Conservation (phyloP, 495 filamentous ascomycete genomes). For the Xylaria palmicola region DNA sequence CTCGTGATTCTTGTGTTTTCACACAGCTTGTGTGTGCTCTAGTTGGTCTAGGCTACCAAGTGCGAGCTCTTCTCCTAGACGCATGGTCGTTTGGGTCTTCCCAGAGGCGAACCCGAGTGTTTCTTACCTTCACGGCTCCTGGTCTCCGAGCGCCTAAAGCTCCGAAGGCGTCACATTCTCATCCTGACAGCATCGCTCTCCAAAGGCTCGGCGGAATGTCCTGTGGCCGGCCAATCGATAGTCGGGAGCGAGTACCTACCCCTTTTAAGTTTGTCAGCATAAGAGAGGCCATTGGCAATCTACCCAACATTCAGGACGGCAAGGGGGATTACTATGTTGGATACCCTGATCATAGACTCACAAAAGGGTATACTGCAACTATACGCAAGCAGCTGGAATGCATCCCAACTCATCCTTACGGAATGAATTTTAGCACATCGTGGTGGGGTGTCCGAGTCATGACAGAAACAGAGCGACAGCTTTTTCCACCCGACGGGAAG, state of each 20-base stretch:
- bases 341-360: conserved; percentile 63
- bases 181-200: conserved; percentile 34
- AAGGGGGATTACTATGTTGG: conserved; percentile 52
- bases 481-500: conserved; percentile 26
- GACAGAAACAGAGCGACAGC: conserved; percentile 32
- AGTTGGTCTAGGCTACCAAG: conserved; percentile 72
- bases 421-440: conserved; percentile 46
- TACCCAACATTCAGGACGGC: conserved; percentile 59
- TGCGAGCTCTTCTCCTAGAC: conserved; percentile 60
- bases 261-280: conserved; percentile 56
- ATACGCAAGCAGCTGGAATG: conserved; percentile 34
- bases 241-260: conserved; percentile 47
- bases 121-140: conserved; percentile 64
- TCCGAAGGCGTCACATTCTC: conserved; percentile 62
- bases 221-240: conserved; percentile 59
- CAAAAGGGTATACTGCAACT: conserved; percentile 28
- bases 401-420: conserved; percentile 46
- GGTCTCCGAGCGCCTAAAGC: conserved; percentile 51
- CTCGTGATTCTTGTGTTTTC: conserved; percentile 56
- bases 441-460: conserved; percentile 38
- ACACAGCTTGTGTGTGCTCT: conserved; percentile 67
- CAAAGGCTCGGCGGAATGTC: conserved; percentile 56
- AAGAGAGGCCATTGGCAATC: conserved; percentile 50
- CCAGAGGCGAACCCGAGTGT: conserved; percentile 62
- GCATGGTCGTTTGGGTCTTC: conserved; percentile 66